phyloP scores from a whole-genome alignment of 108 stramenopile genomes.

The Mayamaea pseudoterrestris region DNA sequence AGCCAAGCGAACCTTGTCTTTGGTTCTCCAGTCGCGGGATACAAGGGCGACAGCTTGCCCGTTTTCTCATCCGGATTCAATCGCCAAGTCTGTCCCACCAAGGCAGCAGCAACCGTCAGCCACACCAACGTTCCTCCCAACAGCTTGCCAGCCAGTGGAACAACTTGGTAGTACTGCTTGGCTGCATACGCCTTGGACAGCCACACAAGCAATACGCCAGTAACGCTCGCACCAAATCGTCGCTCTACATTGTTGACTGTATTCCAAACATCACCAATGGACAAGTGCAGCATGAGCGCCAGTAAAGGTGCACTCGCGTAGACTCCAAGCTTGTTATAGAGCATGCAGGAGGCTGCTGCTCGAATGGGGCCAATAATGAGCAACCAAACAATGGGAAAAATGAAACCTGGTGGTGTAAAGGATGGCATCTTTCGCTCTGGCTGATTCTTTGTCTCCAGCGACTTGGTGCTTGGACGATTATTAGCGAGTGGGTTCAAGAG shows the following conservation, averaged over 20 bases:
- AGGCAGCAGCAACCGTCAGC: slow-evolving; percentile 53
- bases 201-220: slow-evolving; percentile 48
- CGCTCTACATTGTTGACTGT: slow-evolving; percentile 89
- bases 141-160: slow-evolving; percentile 56
- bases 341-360: slow-evolving; percentile 47
- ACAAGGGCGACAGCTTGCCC: slow-evolving; percentile 30
- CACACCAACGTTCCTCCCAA: slow-evolving; percentile 55
- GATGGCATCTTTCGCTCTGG: slow-evolving; percentile 55
- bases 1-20: slow-evolving; percentile 51
- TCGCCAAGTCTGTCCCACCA: slow-evolving; percentile 69
- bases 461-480: slow-evolving; percentile 19
- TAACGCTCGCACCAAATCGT: slow-evolving; percentile 62
- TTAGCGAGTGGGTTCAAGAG: slow-evolving; percentile 46
- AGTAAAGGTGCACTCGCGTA: slow-evolving; percentile 34
- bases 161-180: slow-evolving; percentile 43
- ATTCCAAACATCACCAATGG: slow-evolving; percentile 91
- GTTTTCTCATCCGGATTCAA: slow-evolving; percentile 42
- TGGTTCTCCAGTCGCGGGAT: slow-evolving; percentile 38
- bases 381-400: slow-evolving; percentile 91
- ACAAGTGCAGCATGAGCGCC: slow-evolving; percentile 72
- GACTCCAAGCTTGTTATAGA: slow-evolving; percentile 26
- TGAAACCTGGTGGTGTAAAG: slow-evolving; percentile 82
- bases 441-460: slow-evolving; percentile 14
- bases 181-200: slow-evolving; percentile 49
- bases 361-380: slow-evolving; percentile 81